Evolutionary conservation across 495 filamentous ascomycete genomes (phyloP).

Genomic region (Coniosporium apollinis): DNA sequence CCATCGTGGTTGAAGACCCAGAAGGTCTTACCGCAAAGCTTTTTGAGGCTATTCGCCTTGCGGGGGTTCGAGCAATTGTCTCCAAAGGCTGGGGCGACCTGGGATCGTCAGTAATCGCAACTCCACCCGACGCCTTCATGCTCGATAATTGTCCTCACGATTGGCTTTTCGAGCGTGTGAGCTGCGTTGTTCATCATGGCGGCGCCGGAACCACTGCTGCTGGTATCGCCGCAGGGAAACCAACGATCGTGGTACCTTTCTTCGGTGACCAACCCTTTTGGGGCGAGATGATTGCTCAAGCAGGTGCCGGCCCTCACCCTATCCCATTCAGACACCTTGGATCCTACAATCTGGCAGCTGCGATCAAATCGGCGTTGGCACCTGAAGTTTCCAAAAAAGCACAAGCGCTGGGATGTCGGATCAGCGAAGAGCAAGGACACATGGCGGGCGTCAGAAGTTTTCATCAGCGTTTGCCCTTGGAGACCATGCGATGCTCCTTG

Average conservation of each 20-base stretch:
- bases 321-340: conserved; percentile 56
- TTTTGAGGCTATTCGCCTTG: conserved; percentile 46
- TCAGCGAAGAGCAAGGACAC: conserved; percentile 47
- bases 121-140: conserved; percentile 56
- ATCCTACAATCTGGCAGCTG: conserved; percentile 40
- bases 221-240: conserved; percentile 48
- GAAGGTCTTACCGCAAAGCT: conserved; percentile 47
- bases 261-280: conserved; percentile 80
- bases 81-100: conserved; percentile 71
- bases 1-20: conserved; percentile 65
- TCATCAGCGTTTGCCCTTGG: conserved; percentile 45
- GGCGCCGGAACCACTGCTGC: conserved; percentile 70
- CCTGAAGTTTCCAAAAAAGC: conserved; percentile 40
- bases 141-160: conserved; percentile 67
- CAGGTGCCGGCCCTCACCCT: conserved; percentile 55
- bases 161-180: conserved; percentile 64
- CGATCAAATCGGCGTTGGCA: conserved; percentile 40
- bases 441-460: conserved; percentile 50
- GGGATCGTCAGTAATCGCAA: conserved; percentile 40
- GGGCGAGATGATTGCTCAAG: conserved; percentile 56
- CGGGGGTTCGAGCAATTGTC: conserved; percentile 55
- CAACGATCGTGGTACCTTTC: conserved; percentile 66
- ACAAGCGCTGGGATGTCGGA: conserved; percentile 38
- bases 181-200: conserved; percentile 65
- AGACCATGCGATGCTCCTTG: conserved; percentile 44